Base-by-base conservation (phyloP, 78 protist genomes). In the Emiliania huxleyi region DNA sequence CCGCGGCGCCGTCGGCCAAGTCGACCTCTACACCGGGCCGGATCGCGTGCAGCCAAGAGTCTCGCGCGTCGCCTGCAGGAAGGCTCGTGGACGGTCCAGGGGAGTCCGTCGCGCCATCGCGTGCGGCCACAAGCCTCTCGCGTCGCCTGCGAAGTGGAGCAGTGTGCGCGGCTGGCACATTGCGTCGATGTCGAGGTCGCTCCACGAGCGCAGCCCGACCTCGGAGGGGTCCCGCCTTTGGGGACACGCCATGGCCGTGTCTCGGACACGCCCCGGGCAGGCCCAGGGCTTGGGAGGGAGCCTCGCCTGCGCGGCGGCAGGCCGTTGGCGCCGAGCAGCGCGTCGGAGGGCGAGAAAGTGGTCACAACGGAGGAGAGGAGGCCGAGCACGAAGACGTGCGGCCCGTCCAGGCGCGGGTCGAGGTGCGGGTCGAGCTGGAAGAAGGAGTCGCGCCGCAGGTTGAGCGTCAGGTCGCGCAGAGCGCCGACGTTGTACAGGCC, bases 381-480 rank as follows among this genome's bases (percentile, higher is more conserved):
- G 35, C 29, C 2, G 35, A 79, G 49, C 5, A 79, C 33, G 87
- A 79, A 79, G 23, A 79, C 87, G 35, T 40, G 23, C 21, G 87
- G 87, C n/a, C 87, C 87, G 19, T 79, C 87, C 19, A 0, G 29
- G 5, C 3, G 26, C 1, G 87, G 87, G 49, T 79, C 87, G 19
- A 79, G n/a, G 21, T 79, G 87, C 11, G 87, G 87, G 35, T 79
- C 87, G 4, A 79, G 87, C 35, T 43, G 87, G 49, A 79, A 79
- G 87, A 79, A 79, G 49, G 19, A 0, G 52, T 79, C 2, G 22
- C 43, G 40, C 35, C 87, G 87, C 21, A 1, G 23, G 87, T 79
- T 79, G 55, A 79, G 40, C 23, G 85, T 75, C 29, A 75, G 26
- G 15, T 75, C 85, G 18, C 85, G 46, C 85, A 75, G 21, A 1